Evolutionary conservation across 2,329 filamentous ascomycete genomes (phyloP), one percentile per base, ranked within the genome.

Genomic region (Madurella mycetomatis): DNA sequence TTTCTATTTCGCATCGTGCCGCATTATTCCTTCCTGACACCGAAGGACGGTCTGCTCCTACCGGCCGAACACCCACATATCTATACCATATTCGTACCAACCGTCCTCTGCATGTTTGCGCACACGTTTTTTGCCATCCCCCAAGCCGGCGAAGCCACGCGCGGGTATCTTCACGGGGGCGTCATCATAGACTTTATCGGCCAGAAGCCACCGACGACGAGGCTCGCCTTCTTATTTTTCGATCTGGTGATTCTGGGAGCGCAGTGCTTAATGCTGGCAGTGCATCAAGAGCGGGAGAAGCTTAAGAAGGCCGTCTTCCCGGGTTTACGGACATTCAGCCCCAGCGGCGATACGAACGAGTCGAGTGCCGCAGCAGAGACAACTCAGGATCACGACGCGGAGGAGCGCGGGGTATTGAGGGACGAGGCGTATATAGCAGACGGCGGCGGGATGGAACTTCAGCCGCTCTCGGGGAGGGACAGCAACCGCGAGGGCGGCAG

Each of bases 161-260:
- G 82, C 49, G 84, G 84, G 19, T 87, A 87, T 64, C 75, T 86
- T 19, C 84, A 87, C 58, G 85, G 85, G 19, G 85, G 85, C 34
- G 73, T 87, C 48, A 74, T 87, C 19, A 78, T 87, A 61, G 85
- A 88, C 64, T 84, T 88, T 60, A 76, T 88, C 60, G 85, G 85
- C 13, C 84, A 88, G 66, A 79, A 78, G 60, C 81, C 83, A 4
- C 81, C 84, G 1, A 75, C 77, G 1, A 84, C 81, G 19, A 76
- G 76, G 58, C 62, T 81, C 15, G 76, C 79, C 48, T 76, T 86
- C 44, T 59, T 86, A 5, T 62, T 80, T 2, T 68, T 82, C 42
- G 85, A 88, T 65, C 19, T 80, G 7, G 62, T 81, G 31, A 74
- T 87, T 8, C 63, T 86, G 40, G 69, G 67, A 1, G 62, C 86